Evolutionary conservation across 768 basidiomycete genomes (phyloP).

Genomic region (Mrakia hoshinonis): DNA sequence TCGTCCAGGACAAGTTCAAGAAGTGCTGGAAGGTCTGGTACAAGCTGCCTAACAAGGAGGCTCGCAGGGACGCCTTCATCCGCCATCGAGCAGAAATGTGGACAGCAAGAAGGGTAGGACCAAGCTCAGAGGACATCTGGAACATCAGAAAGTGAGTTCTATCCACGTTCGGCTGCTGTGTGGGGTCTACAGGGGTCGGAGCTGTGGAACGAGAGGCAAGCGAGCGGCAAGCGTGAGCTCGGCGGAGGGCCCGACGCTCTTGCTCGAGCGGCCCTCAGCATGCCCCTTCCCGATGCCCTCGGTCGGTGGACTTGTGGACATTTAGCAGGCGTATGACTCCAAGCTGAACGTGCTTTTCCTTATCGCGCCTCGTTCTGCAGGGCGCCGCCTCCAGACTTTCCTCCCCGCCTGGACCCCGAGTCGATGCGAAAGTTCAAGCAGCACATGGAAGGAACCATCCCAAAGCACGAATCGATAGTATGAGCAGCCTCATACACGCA

Average conservation of each 20-base stretch:
- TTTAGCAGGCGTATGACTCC: neutral
- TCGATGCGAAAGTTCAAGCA: neutral
- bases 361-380: neutral
- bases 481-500: no score
- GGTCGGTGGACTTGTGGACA: neutral
- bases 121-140: slow-evolving; percentile 4
- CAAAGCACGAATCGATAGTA: neutral
- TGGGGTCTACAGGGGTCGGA: neutral
- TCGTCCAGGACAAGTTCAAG: slow-evolving; percentile 85
- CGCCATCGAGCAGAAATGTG: slow-evolving; percentile 85
- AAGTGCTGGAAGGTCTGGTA: slow-evolving; percentile 70
- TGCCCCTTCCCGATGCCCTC: neutral
- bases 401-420: neutral
- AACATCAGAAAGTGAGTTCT: slow-evolving; percentile 4
- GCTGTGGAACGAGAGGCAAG: neutral
- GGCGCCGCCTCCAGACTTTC: neutral
- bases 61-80: slow-evolving; percentile 75
- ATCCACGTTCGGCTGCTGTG: neutral
- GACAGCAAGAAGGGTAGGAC: slow-evolving; percentile 59
- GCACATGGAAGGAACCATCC: neutral
- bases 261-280: no score
- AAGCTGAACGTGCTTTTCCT: neutral
- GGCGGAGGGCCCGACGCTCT: no score
- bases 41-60: slow-evolving; percentile 57
- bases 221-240: neutral